Evolutionary conservation across 2,329 filamentous ascomycete species (phyloP), one percentile per base, ranked within the genome.

Genomic region (Colletotrichum chlorophyti): DNA sequence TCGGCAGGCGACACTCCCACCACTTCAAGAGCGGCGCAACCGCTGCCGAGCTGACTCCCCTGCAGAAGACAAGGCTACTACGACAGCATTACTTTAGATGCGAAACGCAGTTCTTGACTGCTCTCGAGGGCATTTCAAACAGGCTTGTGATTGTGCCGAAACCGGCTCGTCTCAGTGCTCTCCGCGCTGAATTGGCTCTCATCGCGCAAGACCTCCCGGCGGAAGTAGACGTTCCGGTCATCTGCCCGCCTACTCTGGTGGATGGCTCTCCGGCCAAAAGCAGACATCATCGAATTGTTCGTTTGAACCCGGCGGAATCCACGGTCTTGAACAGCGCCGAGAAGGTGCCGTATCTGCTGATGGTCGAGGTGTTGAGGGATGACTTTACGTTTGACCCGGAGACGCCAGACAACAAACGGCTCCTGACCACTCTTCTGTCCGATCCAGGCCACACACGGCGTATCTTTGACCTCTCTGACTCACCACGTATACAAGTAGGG

Each of bases 271-370:
- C 90, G 2, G 85, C 88, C 23, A 87, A 86, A 68, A 93, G 91
- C 68, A 85, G 84, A 52, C 91, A 95, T 70, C 91, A 95, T 69
- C 86, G 91, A 31, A 92, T 95, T 58, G 91, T 95, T 41, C 85
- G 91, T 32, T 80, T 95, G 46, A 95, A 93, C 67, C 91, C 91
- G 6, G 90, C 90, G 2, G 91, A 95, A 72, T 88, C 91, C 6
- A 94, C 91, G 1, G 91, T 93, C 52, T 76, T 95, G 48, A 95
- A 95, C 72, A 95, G 91, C 70, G 91, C 91, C 5, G 91, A 95
- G 71, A 90, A 93, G 69, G 91, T 95, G 40, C 91, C 91, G 1
- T 95, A 93, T 72, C 74, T 95, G 46, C 80, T 95, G 24, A 93
- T 95, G 90, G 85, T 94, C 3, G 91, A 95, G 69, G 87, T 95